Conservation (phyloP, 78 protist genomes). For the Dictyostelium purpureum region DNA sequence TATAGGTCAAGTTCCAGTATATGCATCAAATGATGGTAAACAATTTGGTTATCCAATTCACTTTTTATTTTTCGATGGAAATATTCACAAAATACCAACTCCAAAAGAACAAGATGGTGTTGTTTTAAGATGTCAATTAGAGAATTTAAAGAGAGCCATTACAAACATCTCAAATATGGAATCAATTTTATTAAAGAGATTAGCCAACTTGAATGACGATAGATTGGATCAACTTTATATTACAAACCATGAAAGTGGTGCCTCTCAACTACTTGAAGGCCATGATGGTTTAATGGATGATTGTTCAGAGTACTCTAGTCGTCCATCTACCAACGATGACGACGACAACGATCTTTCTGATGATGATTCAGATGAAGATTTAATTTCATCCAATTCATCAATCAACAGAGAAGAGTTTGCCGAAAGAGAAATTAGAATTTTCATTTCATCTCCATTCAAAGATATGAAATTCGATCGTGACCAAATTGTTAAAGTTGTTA, state of each 20-base stretch:
- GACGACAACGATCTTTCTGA: not conserved
- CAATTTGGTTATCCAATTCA: constrained; percentile 55
- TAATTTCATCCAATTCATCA: not conserved
- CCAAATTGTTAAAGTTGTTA: constrained; percentile 78
- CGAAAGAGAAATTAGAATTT: constrained; percentile 71
- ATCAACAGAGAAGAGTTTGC: constrained; percentile 23
- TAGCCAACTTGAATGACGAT: constrained; percentile 21
- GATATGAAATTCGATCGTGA: constrained; percentile 84
- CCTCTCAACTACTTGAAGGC: not conserved
- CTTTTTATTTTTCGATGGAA: constrained; percentile 29
- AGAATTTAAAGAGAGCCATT: constrained; percentile 69
- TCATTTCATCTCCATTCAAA: constrained; percentile 79
- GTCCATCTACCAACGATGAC: not conserved
- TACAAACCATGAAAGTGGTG: constrained; percentile 22
- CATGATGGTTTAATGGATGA: not conserved
- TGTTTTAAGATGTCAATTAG: constrained; percentile 31
- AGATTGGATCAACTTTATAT: not conserved
- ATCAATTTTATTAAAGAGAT: not conserved
- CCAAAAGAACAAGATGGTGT: constrained; percentile 32
- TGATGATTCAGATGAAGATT: not conserved
- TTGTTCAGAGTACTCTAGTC: not conserved
- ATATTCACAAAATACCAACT: constrained; percentile 5
- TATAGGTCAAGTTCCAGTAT: constrained; percentile 22
- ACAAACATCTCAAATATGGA: constrained; percentile 44
- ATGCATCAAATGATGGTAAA: constrained; percentile 66